Evolutionary conservation across 2,329 filamentous ascomycete species (phyloP).

Genomic region (Hypoxylon sp.): DNA sequence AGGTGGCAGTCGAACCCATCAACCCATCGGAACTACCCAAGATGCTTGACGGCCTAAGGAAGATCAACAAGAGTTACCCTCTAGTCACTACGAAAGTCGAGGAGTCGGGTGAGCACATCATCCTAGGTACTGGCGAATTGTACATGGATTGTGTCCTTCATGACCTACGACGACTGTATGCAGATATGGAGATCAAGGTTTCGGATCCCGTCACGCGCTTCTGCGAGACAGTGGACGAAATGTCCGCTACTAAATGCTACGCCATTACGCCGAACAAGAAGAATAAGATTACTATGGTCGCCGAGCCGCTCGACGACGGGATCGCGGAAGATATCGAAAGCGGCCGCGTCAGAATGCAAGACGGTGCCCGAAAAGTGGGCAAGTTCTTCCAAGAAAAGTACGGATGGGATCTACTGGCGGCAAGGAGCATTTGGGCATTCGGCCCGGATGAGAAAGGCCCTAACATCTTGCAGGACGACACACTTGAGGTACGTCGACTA

Average conservation of each 20-base stretch:
- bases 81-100: conserved; percentile 97
- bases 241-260: conserved; percentile 97
- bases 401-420: conserved; percentile 95
- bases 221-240: conserved; percentile 97
- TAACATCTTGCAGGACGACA: conserved; percentile 97
- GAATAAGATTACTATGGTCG: conserved; percentile 99
- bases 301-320: conserved; percentile 93
- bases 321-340: conserved; percentile 96
- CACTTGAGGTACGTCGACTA: conserved; percentile 76
- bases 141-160: conserved; percentile 99
- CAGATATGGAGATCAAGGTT: conserved; percentile 99
- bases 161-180: conserved; percentile 91
- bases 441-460: conserved; percentile 94
- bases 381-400: conserved; percentile 98
- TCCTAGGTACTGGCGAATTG: conserved; percentile 96
- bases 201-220: conserved; percentile 98
- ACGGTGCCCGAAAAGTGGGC: conserved; percentile 91
- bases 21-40: conserved; percentile 98
- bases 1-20: conserved; percentile 97
- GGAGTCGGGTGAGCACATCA: conserved; percentile 95
- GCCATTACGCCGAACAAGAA: conserved; percentile 99
- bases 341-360: conserved; percentile 90
- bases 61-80: conserved; percentile 98
- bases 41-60: conserved; percentile 96
- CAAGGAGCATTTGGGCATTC: conserved; percentile 98